Base-by-base conservation (phyloP, 2,329 filamentous ascomycete genomes). In the Fusarium ramigenum region DNA sequence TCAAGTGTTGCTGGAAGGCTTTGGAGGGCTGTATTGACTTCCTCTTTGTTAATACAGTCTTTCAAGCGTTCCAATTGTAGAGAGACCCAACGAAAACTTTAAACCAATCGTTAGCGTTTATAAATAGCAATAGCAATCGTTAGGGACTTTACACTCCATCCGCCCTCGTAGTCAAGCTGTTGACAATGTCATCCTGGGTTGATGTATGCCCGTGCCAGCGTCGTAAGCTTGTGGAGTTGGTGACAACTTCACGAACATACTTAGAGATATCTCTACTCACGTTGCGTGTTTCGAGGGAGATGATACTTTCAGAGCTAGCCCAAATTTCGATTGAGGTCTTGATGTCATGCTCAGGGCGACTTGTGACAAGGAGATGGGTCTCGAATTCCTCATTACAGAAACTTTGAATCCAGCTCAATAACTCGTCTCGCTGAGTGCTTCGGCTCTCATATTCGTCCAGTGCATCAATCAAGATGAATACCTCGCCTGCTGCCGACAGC, bases 121-220 rank as follows among this genome's bases (percentile, higher is more conserved):
- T 25, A 25, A 25, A n/a, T n/a, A n/a, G n/a, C n/a, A n/a, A n/a
- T n/a, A n/a, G n/a, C n/a, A n/a, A n/a, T n/a, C n/a, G n/a, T n/a
- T n/a, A n/a, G n/a, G n/a, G 6, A 25, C 25, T 25, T 6, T 25
- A 25, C 25, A 25, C 19, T 21, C 44, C 25, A n/a, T 11, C 19
- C 9, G 25, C 44, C 0, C n/a, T 47, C 0, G 4, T 0, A 4
- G 44, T 30, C 19, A 47, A 8, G 0, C 0, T 0, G 0, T 11
- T 1, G 0, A 47, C 4, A 2, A 47, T 47, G 0, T 8, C 0
- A n/a, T 47, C 19, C 0, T 1, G 44, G 0, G 3, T 47, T 47
- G 25, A 8, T 0, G 14, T 30, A 8, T 21, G 12, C 4, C 14
- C 19, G 4, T n/a, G 4, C 44, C 44, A 47, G 4, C 44, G 44